Evolutionary conservation across 768 basidiomycete genomes (phyloP), one percentile per base, ranked within the genome.

Genomic region (Boletus insuetus): DNA sequence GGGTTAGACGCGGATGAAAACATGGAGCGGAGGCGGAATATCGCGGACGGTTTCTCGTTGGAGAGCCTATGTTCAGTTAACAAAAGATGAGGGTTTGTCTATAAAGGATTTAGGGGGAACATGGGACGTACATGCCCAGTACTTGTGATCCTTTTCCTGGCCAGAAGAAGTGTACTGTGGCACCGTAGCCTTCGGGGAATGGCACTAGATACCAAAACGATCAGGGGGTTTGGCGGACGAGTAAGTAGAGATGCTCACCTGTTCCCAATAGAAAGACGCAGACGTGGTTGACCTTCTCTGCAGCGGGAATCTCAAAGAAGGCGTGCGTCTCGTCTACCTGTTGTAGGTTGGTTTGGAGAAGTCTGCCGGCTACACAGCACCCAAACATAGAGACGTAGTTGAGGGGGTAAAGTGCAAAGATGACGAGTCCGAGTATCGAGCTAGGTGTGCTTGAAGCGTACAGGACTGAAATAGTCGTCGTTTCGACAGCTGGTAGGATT

Each of bases 21-120:
- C 12, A 81, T 81, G 9, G 87, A 85, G 5, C 85, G 82, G 22
- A 93, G 77, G 22, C 91, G 89, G 73, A 93, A 93, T 64, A 94
- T 91, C 1, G 91, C 89, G 12, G 90, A 91, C 0, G 91, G 91
- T 66, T 93, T 93, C 32, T 92, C 90, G 66, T 93, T 93, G 14
- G 91, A 91, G 24, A 95, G 78, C 85, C 91, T 94, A 59, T 37
- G 38, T 39, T 39, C 7, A 14, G 34, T 35, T 12, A 35, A 12
- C 6, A 35, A 13, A 4, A 35, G 7, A 37, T 56, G 37, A 43
- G 16, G 14, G 10, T 41, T 10, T 39, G 19, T 17, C 6, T 7
- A n/a, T 14, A 17, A 17, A 14, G n/a, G n/a, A 16, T 11, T 46
- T 39, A 24, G 41, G 53, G 50, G 22, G 51, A 39, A 6, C 17